A percentile compares a stretch with the other conserved stretches of the same genome.
phyloP scores from a whole-genome alignment of 2,329 filamentous ascomycete genomes.

The Grosmannia penicillata region DNA sequence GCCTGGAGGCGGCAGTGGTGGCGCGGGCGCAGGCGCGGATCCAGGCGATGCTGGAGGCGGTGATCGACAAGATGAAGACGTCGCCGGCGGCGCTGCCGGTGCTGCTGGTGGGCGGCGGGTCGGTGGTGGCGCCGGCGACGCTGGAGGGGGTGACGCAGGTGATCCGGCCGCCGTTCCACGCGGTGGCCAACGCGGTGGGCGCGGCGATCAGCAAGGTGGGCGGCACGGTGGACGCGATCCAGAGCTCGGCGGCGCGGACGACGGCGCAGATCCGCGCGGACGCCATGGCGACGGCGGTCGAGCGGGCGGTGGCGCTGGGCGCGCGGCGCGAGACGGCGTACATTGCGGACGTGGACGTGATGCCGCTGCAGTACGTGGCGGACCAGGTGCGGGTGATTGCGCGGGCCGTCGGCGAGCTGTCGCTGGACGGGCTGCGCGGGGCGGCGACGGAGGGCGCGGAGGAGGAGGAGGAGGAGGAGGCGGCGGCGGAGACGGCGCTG shows the following conservation, averaged over 20 bases:
- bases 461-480: slow-evolving; percentile 2
- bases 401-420: slow-evolving; percentile 32
- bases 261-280: slow-evolving; percentile 24
- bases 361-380: slow-evolving; percentile 39
- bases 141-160: slow-evolving; percentile 39
- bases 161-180: slow-evolving; percentile 39
- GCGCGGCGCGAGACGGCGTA: slow-evolving; percentile 26
- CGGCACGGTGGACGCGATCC: slow-evolving; percentile 33
- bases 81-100: slow-evolving; percentile 43
- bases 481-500: slow-evolving; percentile 8
- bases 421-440: neutral
- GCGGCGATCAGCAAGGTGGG: slow-evolving; percentile 47
- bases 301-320: slow-evolving; percentile 28
- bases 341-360: slow-evolving; percentile 34
- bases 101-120: slow-evolving; percentile 48
- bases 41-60: slow-evolving; percentile 35
- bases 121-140: slow-evolving; percentile 37
- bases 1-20: slow-evolving; percentile 19
- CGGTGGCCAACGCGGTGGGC: slow-evolving; percentile 50
- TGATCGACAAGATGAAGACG: slow-evolving; percentile 47
- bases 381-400: slow-evolving; percentile 40
- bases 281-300: slow-evolving; percentile 24
- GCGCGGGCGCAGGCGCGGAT: slow-evolving; percentile 21
- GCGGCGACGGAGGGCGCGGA: neutral
- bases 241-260: slow-evolving; percentile 20